phyloP scores from a whole-genome alignment of 495 filamentous ascomycete species.

The Xylaria telfairii region DNA sequence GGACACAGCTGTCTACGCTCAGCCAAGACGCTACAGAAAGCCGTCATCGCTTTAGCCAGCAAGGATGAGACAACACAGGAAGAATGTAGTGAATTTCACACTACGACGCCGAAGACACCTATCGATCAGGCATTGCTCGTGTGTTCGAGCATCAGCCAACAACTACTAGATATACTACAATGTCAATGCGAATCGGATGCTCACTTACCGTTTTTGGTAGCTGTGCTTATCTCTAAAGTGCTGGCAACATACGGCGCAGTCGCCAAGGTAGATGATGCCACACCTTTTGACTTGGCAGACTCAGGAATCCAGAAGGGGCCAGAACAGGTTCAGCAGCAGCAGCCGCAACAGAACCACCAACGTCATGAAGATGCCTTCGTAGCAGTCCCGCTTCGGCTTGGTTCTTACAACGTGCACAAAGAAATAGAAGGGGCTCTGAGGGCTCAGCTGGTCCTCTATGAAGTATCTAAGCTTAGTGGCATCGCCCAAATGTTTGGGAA shows the following conservation, averaged over 20 bases:
- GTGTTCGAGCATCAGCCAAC: not conserved
- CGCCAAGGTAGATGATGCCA: not conserved
- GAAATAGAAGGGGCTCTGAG: constrained; percentile 5
- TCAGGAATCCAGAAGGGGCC: not conserved
- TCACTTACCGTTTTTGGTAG: not conserved
- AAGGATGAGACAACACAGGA: not conserved
- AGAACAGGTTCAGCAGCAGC: not conserved
- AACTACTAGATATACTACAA: not conserved
- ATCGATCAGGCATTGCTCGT: constrained; percentile 9
- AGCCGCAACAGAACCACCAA: not conserved
- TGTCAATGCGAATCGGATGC: constrained; percentile 8
- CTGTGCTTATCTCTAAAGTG: constrained; percentile 4
- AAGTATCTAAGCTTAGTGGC: not conserved
- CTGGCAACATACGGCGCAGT: constrained; percentile 6
- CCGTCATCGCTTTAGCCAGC: not conserved
- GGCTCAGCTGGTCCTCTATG: constrained; percentile 1
- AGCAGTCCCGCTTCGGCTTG: constrained; percentile 6
- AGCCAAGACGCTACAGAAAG: constrained; percentile 1
- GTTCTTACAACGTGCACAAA: not conserved
- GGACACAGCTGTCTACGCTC: not conserved
- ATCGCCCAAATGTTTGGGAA: not conserved
- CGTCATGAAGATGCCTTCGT: not conserved
- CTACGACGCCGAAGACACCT: not conserved
- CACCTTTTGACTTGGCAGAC: not conserved
- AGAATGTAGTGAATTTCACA: not conserved